Evolutionary conservation across 2,329 filamentous ascomycete species (phyloP).

Genomic region (Pyrenochaeta sp.): DNA sequence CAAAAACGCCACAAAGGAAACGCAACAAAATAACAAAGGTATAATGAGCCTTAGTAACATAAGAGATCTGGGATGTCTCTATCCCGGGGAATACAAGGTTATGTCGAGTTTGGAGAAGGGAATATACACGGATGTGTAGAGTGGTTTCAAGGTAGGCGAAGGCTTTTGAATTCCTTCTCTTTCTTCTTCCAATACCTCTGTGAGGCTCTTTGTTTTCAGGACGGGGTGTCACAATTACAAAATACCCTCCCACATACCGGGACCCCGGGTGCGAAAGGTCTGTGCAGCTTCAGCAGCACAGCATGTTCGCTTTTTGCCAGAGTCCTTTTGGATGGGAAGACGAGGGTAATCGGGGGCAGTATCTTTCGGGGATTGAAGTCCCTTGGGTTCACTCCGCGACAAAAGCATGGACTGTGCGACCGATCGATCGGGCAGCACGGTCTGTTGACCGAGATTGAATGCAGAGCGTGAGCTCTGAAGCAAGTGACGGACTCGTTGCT

Average conservation of each 20-base stretch:
- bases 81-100: conserved; percentile 16
- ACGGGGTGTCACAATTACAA: conserved; percentile 45
- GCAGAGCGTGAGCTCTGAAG: conserved; percentile 54
- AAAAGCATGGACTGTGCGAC: conserved; percentile 43
- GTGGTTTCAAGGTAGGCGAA: conserved; percentile 13
- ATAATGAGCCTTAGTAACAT: conserved; percentile 15
- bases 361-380: conserved; percentile 49
- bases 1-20: conserved; percentile 2
- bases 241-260: conserved; percentile 73
- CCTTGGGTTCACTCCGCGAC: conserved; percentile 40
- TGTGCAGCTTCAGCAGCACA: conserved; percentile 67
- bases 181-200: conserved; percentile 27
- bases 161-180: conserved; percentile 17
- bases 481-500: conserved; percentile 72
- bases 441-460: conserved; percentile 44
- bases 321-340: conserved; percentile 55
- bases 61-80: conserved; percentile 12
- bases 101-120: conserved; percentile 15
- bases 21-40: conserved; percentile 16
- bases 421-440: conserved; percentile 46
- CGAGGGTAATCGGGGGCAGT: conserved; percentile 49
- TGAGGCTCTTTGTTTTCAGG: conserved; percentile 17
- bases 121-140: conserved; percentile 30
- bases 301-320: conserved; percentile 70
- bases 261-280: conserved; percentile 61